Evolutionary conservation across 2,329 filamentous ascomycete species (phyloP), one percentile per base, ranked within the genome.

Genomic region (Alternaria tenuissima): DNA sequence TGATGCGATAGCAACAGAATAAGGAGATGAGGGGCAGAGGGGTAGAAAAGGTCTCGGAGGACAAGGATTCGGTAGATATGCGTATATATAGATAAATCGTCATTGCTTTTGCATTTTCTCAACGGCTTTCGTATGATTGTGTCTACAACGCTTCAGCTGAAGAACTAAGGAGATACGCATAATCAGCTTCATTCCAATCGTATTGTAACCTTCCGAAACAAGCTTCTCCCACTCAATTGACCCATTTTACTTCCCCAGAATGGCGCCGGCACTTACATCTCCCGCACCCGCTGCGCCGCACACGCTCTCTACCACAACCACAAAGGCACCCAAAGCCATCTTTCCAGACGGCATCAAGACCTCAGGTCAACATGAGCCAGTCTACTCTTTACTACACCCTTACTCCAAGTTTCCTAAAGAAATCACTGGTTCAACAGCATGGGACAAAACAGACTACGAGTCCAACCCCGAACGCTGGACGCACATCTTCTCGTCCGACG

Each of bases 401-500:
- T 94, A 92, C 76, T 82, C 85, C 0, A 83, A 85, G 16, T 94
- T 94, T 71, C 91, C 91, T 43, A 86, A 86, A 60, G 79, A 89
- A 61, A 92, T 94, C 74, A 83, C 83, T 0, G 91, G 91, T 11
- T 86, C 86, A 0, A 94, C 91, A 0, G 87, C 91, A 30, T 95
- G 92, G 92, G 83, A 85, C 55, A 83, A 85, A 5, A 85, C 87
- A 30, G 89, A 91, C 32, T 92, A 89, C 71, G 81, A 81, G 55
- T 77, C 85, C 64, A 82, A 85, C 68, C 87, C 89, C 0, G 88
- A 91, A 68, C 84, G 84, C 76, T 94, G 91, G 91, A 88, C 89
- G 5, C 91, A 93, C 78, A 80, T 80, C 7, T 91, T 94, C 74
- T 89, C 85, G 0, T 77, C 83, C 0, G 84, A 87, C 2, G 91